Conservation (phyloP, 2,329 filamentous ascomycete species). For the Penicillium brasilianum region DNA sequence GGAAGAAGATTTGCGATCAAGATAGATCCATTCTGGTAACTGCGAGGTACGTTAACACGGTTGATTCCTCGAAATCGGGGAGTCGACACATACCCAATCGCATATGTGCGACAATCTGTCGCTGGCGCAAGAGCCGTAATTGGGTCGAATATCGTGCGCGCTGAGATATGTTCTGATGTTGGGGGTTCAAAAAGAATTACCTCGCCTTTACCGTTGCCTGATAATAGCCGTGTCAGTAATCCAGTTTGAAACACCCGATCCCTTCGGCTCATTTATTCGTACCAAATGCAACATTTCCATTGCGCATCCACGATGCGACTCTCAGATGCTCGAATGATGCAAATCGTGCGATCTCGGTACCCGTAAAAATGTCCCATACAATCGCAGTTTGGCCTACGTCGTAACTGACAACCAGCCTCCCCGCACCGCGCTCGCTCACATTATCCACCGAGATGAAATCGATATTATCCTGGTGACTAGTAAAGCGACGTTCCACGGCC, state of each 20-base stretch:
- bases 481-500: slow-evolving; percentile 84
- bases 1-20: slow-evolving; percentile 88
- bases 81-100: slow-evolving; percentile 74
- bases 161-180: slow-evolving; percentile 89
- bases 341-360: slow-evolving; percentile 89
- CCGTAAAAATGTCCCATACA: slow-evolving; percentile 94
- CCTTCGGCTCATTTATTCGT: slow-evolving; percentile 41
- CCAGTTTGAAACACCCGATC: slow-evolving; percentile 2
- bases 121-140: slow-evolving; percentile 92
- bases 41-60: slow-evolving; percentile 44
- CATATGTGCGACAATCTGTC: slow-evolving; percentile 89
- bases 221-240: slow-evolving; percentile 24
- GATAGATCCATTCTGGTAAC: slow-evolving; percentile 93
- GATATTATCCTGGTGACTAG: slow-evolving; percentile 81
- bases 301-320: slow-evolving; percentile 92
- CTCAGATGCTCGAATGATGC: slow-evolving; percentile 85
- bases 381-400: slow-evolving; percentile 90
- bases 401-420: slow-evolving; percentile 88
- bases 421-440: slow-evolving; percentile 82
- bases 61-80: neutral
- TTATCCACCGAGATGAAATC: slow-evolving; percentile 87
- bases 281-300: slow-evolving; percentile 97
- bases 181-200: slow-evolving; percentile 93
- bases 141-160: slow-evolving; percentile 90
- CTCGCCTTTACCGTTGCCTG: slow-evolving; percentile 90